These are phyloP conservation scores for Letharia lupina DNA, from an alignment of 495 filamentous ascomycete species.

Conservation along the genomic window DNA sequence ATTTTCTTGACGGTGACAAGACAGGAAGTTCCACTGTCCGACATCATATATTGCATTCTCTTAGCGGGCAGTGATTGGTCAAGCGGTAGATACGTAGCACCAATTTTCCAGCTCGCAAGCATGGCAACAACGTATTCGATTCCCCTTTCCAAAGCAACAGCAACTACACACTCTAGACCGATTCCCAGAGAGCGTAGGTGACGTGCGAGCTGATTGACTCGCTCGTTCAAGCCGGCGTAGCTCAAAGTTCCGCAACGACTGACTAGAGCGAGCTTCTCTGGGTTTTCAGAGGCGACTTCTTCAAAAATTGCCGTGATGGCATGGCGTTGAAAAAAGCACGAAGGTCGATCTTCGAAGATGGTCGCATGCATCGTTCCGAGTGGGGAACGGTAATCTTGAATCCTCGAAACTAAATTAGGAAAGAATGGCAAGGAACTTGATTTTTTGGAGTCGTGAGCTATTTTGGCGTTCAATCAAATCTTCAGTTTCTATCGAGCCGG, in stretches of 20 bases:
- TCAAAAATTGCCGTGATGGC: background rate
- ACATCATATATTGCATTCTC: constrained; percentile 8
- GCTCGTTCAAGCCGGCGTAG: background rate
- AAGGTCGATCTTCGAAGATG: background rate
- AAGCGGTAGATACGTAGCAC: constrained; percentile 1
- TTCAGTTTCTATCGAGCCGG: background rate
- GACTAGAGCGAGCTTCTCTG: background rate
- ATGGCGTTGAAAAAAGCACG: background rate
- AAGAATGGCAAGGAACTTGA: background rate
- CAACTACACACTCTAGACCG: background rate
- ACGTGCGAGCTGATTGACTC: background rate
- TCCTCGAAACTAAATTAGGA: background rate
- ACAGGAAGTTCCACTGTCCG: background rate
- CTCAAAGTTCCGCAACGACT: background rate
- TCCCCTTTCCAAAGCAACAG: constrained; percentile 3
- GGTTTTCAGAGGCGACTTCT: background rate
- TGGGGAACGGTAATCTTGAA: background rate
- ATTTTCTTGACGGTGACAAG: background rate
- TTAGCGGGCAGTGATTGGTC: constrained; percentile 1
- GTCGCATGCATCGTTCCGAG: background rate
- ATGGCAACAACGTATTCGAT: constrained; percentile 1
- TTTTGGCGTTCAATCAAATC: background rate
- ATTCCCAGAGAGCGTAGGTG: background rate
- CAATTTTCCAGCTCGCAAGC: constrained; percentile 2
- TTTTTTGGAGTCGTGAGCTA: background rate